Base-by-base conservation (phyloP, 768 basidiomycete genomes). In the Fibroporia radiculosa region DNA sequence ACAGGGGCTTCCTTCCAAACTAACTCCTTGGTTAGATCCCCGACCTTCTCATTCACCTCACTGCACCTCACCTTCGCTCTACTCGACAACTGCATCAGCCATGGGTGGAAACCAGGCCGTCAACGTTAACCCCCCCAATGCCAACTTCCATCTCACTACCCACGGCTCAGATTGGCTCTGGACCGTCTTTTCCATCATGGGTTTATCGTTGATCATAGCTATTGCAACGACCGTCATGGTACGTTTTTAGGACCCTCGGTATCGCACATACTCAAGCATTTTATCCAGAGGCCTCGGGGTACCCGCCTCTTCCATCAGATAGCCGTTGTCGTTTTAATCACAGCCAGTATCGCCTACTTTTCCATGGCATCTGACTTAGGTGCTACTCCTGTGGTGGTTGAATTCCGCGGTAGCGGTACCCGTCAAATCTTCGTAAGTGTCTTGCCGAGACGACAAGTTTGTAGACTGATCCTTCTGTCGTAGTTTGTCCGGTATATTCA, bases 311-410 rank as follows among this genome's bases (percentile, higher is more conserved):
- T 78, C 63, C 75, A 79, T 54, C 69, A 73, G 46, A 60, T 78
- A 16, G 68, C 67, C 20, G 49, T 70, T 16, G 60, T 73, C 39
- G 62, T 80, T 27, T 60, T 79, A 20, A 62, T 67, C 4, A 73
- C 73, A 1, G 62, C 75, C 0, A 56, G 66, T 10, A 65, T 79
- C 42, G 59, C 70, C 0, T 76, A 74, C 56, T 77, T 75, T 56
- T 58, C 69, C 6, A 77, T 79, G 77, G 78, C 77, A 0, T 77
- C 76, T 13, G 64, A 78, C 54, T 62, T 79, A 25, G 78, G 78
- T 14, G 62, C 62, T 42, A 68, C 75, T 0, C 57, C 72, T 26
- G 54, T 80, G 37, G 45, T 25, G 5, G 64, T 68, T 20, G 73
- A 75, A 53, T 75, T 71, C 48, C 62, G 63, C 24, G 46, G 42